Evolutionary conservation across 2,329 filamentous ascomycete species (phyloP), one percentile per base, ranked within the genome.

Genomic region (Colletotrichum higginsianum): DNA sequence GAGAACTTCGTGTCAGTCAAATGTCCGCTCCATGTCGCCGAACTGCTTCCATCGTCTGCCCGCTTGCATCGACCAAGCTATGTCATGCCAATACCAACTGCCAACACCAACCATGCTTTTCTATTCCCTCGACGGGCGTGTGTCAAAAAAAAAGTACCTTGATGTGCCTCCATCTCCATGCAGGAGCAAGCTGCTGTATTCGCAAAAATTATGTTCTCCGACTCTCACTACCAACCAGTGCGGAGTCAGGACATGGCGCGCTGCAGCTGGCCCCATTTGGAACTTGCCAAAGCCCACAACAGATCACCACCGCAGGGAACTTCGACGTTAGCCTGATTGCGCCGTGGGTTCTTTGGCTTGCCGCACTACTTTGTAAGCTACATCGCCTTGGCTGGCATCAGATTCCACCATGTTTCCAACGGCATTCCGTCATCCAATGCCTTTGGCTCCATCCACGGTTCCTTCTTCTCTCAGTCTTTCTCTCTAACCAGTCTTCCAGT

Each of bases 191-290:
- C 56, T 61, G 52, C 35, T 35, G 23, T 30, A 16, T 30, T 55
- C 47, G 57, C 30, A 53, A 60, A 42, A 49, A 50, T 47, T 57
- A 68, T 57, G 44, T 46, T 64, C 23, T 68, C 58, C 55, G 46
- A 58, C 52, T 47, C 42, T 60, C 66, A 68, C 69, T 53, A 69
- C 40, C 65, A 55, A 68, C 44, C 44, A 63, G 55, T 60, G 55
- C 57, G 56, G 61, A 65, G 61, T 57, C 35, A 57, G 55, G 47
- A 49, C 61, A 57, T 58, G 55, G 66, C 53, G 53, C 30, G 53
- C 63, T 71, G 70, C 66, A 71, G 46, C 67, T 71, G 66, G 50
- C 70, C 61, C 56, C 66, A 70, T 72, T 71, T 26, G 66, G 70
- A 72, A 66, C 61, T 47, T 66, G n/a, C 60, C 61, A 57, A 57